Base-by-base conservation (phyloP, 768 basidiomycete species). In the Tulasnella calospora region DNA sequence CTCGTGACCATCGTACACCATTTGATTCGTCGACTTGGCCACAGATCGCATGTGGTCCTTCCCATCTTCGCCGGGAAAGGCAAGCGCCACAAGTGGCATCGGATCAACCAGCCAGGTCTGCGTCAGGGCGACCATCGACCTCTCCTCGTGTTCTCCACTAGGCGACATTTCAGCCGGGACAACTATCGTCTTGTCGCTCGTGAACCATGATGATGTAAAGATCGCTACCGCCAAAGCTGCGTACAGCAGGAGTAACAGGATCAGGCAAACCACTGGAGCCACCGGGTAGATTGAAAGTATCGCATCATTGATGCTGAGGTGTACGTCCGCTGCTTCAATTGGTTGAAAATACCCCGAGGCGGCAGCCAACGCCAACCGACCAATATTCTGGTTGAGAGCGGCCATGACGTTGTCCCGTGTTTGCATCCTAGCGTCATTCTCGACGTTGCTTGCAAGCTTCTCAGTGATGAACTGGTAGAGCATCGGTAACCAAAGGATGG, bases 1-100 rank as follows among this genome's bases (percentile, higher is more conserved):
- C 30, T 67, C 61, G 27, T 67, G 61, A 67, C 61, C 61, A 67
- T 67, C 61, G 61, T 67, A 67, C 61, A 67, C 61, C 61, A 67
- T 67, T 67, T 67, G 30, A 17, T 67, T 67, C 10, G 27, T 67
- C n/a, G 61, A 67, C 61, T 27, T 67, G 61, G 61, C 61, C 61
- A 67, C 61, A 35, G 61, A 67, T 67, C 61, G 61, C 12, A 67
- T 10, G 23, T 30, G 27, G 35, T 67, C 61, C 61, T 67, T 67
- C 9, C 61, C 61, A 27, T 67, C 61, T 30, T 33, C 61, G 17
- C 61, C 61, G 12, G 61, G 61, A 35, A 67, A 67, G 12, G 61
- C 61, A 10, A 67, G 30, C 30, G 61, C 61, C 61, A 67, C 61
- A 17, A 67, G 61, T 13, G 61, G 61, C 61, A 67, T 30, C 61